Base-by-base conservation (phyloP, 73 alveolate genomes). In the Blepharisma japonicum region DNA sequence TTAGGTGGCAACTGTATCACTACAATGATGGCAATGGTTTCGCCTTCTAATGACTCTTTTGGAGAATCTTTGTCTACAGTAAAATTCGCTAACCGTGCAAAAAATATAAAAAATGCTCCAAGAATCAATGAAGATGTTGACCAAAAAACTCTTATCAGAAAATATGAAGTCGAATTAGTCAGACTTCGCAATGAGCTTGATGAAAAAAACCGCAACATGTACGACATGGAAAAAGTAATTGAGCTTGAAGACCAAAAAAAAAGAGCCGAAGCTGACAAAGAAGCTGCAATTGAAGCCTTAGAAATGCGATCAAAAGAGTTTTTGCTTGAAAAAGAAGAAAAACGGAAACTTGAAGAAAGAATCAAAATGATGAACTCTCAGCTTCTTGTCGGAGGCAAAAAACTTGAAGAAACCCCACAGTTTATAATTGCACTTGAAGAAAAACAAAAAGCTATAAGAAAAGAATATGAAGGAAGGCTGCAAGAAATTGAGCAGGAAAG, bases 1-100 rank as follows among this genome's bases (percentile, higher is more conserved):
- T 81, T 96, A 8, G 99, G 99, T 0, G 99, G 95, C 96, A 96
- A 96, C 90, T 96, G 99, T 84, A 96, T 90, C 68, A 96, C 99
- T 6, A 96, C 99, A 23, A 94, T 96, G 98, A 88, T 96, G 95
- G 98, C 95, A 47, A 94, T 87, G 96, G 91, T 94, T 53, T 89
- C 97, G 4, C 99, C 99, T 23, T 81, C 94, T n/a, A 81, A 81
- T 72, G 94, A 89, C 77, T 98, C 99, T 21, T 98, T 98, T 78
- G 92, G 95, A 55, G 99, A 98, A 77, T 87, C 99, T 11, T 81
- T 97, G 49, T 94, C 99, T 0, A 96, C 99, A 32, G 84, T 98
- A 51, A 96, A 98, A 81, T 98, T 98, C 80, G 99, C 99, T 11
- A 97, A 97, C 79, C 87, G 99, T 56, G 99, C 99, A 42, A 98